Base-by-base conservation (phyloP, 257 asterid genomes). In the Phtheirospermum japonicum region DNA sequence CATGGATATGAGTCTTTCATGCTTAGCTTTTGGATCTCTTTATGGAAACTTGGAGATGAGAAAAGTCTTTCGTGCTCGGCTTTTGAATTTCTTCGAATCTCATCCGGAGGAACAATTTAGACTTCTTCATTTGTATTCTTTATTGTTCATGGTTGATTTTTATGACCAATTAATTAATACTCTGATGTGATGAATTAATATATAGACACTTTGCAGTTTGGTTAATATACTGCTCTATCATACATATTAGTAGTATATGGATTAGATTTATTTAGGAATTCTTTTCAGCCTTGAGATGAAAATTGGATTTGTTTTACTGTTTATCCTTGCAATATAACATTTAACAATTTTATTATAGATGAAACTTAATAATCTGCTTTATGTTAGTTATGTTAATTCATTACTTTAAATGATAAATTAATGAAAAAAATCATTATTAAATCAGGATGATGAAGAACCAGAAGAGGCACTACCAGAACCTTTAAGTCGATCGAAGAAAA, bases 371-470 rank as follows among this genome's bases (percentile, higher is more conserved):
- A 3, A 33, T 33, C 7, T 33, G 4, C 7, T 33, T 33, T 3
- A 3, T 2, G 76, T 84, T 33, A 3, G 4, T 33, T 33, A 33
- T 33, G 4, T 33, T 0, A 33, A 26, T 11, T 14, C 23, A 10
- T 33, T 23, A 23, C 31, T n/a, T 9, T 4, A 2, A 9, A 42
- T 8, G 9, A 51, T 20, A 10, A 37, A 18, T 20, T 40, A 53
- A 20, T 66, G 48, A 63, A 18, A 68, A 53, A 37, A 31, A 40
- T 16, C 7, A 13, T 18, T 42, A 23, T 75, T 34, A 26, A 57
- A 42, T 63, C 89, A 92, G 97, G 88, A 77, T 0, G 82, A 92
- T 69, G 95, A 86, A 59, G 72, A 84, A 51, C 89, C 95, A 0
- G 81, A 69, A 79, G 85, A 59, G 61, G 73, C 14, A 16, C 65